Evolutionary conservation across 352 stramenopile genomes (phyloP), one percentile per base, ranked within the genome.

Genomic region (Pythium oligandrum): DNA sequence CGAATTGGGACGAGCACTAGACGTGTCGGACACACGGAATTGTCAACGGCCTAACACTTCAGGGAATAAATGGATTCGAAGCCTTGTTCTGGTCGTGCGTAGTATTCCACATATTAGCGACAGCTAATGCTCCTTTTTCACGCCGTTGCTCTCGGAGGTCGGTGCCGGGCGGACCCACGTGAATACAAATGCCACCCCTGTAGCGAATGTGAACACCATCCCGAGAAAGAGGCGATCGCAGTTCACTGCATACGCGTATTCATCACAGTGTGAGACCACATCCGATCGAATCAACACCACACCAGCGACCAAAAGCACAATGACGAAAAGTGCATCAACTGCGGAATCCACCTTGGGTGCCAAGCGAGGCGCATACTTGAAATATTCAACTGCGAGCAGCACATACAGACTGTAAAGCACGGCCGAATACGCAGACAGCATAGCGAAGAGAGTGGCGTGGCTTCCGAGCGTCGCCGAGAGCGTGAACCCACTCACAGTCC

Each of bases 341-440:
- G 17, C 17, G 17, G 17, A 26, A 26, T 48, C 43, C 43, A 48
- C 43, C 43, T 11, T 30, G 43, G 43, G 9, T 11, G 43, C 9
- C 9, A 48, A 48, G 43, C 43, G 43, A 11, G 43, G 43, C 43
- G 17, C 43, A 31, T 31, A 30, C 43, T 48, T 48, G 9, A 48
- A 11, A 30, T 30, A 31, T 30, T 48, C 43, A 11, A 48, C 43
- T 11, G 9, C 9, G 9, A 48, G 9, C 43, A 48, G 43, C 43
- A 48, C 17, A 30, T 48, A 48, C 9, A 48, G 43, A 30, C 43
- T 48, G 17, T 48, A 48, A 11, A 48, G 43, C 43, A 48, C 9
- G 9, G 43, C 43, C 43, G 43, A 31, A 30, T 48, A 48, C 9
- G 9, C 17, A 11, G 43, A 31, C 43, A 48, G 9, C 43, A 48